Percentiles rank a stretch among this genome's conserved stretches.
Evolutionary conservation across 2,329 filamentous ascomycete genomes (phyloP).

Genomic region (Colletotrichum endophyticum): DNA sequence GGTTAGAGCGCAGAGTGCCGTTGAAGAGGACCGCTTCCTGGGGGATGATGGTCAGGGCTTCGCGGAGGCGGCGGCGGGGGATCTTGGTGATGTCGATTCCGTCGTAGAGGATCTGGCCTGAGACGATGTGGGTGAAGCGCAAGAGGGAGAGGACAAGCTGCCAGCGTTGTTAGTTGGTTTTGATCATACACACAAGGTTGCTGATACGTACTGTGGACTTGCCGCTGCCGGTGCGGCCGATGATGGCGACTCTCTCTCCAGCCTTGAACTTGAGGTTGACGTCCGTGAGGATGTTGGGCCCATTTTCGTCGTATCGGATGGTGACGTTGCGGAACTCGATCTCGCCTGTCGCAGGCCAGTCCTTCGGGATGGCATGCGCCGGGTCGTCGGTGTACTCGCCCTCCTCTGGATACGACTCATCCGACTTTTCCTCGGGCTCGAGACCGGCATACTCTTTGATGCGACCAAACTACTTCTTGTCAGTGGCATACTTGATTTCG

Average conservation of each 20-base stretch:
- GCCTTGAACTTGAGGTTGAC: conserved; percentile 60
- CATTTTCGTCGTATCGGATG: conserved; percentile 50
- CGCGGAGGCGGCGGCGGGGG: conserved; percentile 53
- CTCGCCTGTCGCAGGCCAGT: conserved; percentile 51
- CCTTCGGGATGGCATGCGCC: conserved; percentile 40
- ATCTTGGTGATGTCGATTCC: conserved; percentile 60
- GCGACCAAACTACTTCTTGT: conserved; percentile 45
- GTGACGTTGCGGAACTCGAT: conserved; percentile 57
- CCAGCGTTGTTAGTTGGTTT: neutral
- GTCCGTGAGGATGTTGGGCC: conserved; percentile 53
- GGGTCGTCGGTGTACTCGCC: conserved; percentile 45
- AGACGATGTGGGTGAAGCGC: conserved; percentile 56
- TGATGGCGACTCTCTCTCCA: conserved; percentile 78
- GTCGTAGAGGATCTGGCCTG: conserved; percentile 59
- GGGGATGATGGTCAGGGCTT: conserved; percentile 61
- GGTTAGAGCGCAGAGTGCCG: conserved; percentile 58
- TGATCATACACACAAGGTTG: neutral
- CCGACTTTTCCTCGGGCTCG: conserved; percentile 48
- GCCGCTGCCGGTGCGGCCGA: conserved; percentile 81
- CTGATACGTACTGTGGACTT: conserved; percentile 72
- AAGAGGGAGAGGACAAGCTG: conserved; percentile 57
- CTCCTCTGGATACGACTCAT: conserved; percentile 41
- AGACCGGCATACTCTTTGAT: conserved; percentile 54
- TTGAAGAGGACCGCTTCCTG: conserved; percentile 65
- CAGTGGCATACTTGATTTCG: neutral